Percentiles rank a stretch among this genome's conserved stretches.
These are phyloP conservation scores for Claviceps citrina DNA, from an alignment of 2,329 filamentous ascomycete species.

Conservation along the genomic window DNA sequence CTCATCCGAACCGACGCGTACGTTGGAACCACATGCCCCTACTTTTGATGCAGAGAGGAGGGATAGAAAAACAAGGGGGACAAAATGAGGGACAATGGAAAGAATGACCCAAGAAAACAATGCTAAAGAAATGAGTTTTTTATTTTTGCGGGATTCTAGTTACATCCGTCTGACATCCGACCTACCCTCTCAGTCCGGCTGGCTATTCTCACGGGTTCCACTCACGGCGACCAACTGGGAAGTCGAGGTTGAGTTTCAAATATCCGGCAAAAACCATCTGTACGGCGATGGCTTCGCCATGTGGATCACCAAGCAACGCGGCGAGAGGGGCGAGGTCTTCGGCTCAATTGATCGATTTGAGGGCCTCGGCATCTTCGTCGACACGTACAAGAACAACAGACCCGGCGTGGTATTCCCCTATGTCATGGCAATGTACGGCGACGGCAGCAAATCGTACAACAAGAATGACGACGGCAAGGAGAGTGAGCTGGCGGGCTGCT, in stretches of 20 bases:
- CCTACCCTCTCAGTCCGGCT: conserved; percentile 77
- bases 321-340: conserved; percentile 67
- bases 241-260: conserved; percentile 90
- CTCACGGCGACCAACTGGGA: conserved; percentile 98
- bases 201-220: conserved; percentile 86
- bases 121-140: no score
- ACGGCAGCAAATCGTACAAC: conserved; percentile 79
- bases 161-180: conserved; percentile 90
- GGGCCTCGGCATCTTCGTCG: conserved; percentile 86
- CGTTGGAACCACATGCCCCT: conserved; percentile 14
- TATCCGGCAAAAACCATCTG: conserved; percentile 74
- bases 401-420: conserved; percentile 93
- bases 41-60: neutral
- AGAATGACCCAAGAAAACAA: neutral
- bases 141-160: no score
- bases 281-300: conserved; percentile 95
- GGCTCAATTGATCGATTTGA: conserved; percentile 80
- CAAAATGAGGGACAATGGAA: neutral
- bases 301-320: conserved; percentile 94
- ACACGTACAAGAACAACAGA: conserved; percentile 99
- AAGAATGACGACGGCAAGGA: conserved; percentile 88
- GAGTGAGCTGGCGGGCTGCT: conserved; percentile 87
- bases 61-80: no score
- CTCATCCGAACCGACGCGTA: conserved; percentile 62
- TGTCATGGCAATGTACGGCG: conserved; percentile 95